These are phyloP conservation scores for Vitis hybrid DNA, from an alignment of 177 flowering plant species.

Conservation along the genomic window DNA sequence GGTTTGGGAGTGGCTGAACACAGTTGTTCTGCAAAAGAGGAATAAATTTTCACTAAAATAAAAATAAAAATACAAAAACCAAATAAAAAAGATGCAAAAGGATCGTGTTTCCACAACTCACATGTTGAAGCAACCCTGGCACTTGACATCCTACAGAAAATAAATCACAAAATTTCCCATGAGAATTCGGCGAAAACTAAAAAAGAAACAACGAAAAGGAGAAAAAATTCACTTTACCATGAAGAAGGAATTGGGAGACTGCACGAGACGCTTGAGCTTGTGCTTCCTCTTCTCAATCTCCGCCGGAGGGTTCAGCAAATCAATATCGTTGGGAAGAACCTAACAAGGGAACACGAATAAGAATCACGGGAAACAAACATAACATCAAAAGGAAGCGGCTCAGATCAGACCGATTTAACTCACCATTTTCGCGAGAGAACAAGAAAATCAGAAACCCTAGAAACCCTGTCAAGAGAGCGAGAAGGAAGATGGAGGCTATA, in stretches of 20 bases:
- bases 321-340: constrained; percentile 73
- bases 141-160: constrained; percentile 49
- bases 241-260: constrained; percentile 71
- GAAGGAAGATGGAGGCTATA: background rate
- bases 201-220: background rate
- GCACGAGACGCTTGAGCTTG: constrained; percentile 80
- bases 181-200: background rate
- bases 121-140: constrained; percentile 68
- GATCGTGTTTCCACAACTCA: constrained; percentile 11
- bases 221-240: constrained; percentile 38
- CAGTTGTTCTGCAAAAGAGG: constrained; percentile 34
- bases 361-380: too few species aligned
- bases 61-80: background rate
- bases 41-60: background rate
- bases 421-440: background rate
- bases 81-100: background rate
- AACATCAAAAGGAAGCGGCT: background rate
- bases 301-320: constrained; percentile 65
- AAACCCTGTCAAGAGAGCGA: background rate
- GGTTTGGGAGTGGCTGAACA: constrained; percentile 54
- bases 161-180: too few species aligned
- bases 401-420: background rate
- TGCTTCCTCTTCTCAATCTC: constrained; percentile 81
- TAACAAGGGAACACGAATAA: constrained; percentile 7
- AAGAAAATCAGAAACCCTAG: background rate